Evolutionary conservation across 2,329 filamentous ascomycete species (phyloP), one percentile per base, ranked within the genome.

Genomic region (Xylaria sp.): DNA sequence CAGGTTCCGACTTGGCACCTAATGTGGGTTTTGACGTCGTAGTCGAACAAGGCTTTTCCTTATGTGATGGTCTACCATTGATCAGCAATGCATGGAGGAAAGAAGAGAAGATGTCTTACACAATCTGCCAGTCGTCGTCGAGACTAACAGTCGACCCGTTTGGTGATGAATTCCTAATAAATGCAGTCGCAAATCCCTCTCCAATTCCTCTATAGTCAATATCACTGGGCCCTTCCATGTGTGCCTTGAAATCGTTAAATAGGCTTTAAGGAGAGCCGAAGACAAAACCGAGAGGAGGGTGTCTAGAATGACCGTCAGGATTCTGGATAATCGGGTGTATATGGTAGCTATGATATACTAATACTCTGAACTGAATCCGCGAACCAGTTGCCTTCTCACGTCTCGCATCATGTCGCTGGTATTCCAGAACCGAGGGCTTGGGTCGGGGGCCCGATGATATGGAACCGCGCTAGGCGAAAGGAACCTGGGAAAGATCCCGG

Each of bases 121-220:
- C 28, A n/a, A 26, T 58, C 51, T 69, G 66, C 42, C 70, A 72
- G 31, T 69, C 68, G 23, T 73, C 70, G 15, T 59, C 66, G 26
- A 74, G 54, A 23, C 64, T 73, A 31, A 76, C 63, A 6, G 66
- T 36, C 1, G 69, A 72, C 46, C 66, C 70, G 46, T 68, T 49
- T 15, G 70, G 66, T 28, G 72, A 74, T 59, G 68, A 63, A 13
- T 72, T 69, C 15, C 65, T 66, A 61, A 64, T 62, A 26, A 67
- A 51, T 23, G 23, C 26, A 33, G 72, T 67, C 31, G 62, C 33
- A 9, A 71, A 58, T 10, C 69, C 72, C 23, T 63, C 73, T n/a
- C 73, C 73, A 61, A 74, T 69, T 10, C 74, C 73, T 57, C 62
- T 70, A 20, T 71, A 75, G 28, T 76, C 72, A 23, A 74, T 71